phyloP scores from a whole-genome alignment of 345 rosid genomes.

The Rhodamnia rubescens region DNA sequence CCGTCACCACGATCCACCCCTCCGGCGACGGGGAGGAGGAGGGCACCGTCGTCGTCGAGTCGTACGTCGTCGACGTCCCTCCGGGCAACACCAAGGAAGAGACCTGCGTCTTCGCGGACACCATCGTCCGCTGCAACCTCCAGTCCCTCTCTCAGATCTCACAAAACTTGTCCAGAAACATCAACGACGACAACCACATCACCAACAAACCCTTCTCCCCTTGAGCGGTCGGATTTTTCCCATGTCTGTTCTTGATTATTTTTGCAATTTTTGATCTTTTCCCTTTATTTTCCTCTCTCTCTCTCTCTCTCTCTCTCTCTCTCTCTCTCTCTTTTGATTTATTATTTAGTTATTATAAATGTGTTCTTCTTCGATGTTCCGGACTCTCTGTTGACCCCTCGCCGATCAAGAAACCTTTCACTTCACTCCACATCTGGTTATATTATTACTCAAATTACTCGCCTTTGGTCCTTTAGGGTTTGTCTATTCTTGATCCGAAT shows the following conservation, averaged over 20 bases:
- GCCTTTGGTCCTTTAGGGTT: not conserved
- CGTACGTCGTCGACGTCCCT: conserved; percentile 81
- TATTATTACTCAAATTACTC: not conserved
- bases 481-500: not conserved
- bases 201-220: not conserved
- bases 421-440: not conserved
- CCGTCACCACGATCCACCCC: conserved; percentile 43
- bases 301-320: too few relatives aligned
- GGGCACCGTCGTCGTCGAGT: conserved; percentile 73
- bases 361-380: not conserved
- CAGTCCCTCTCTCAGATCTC: conserved; percentile 68
- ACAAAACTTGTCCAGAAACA: conserved; percentile 20
- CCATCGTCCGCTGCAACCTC: conserved; percentile 72
- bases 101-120: conserved; percentile 60
- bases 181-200: not conserved
- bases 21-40: conserved; percentile 22
- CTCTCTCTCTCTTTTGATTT: not conserved
- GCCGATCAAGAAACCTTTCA: not conserved
- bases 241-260: not conserved
- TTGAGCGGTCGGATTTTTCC: not conserved
- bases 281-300: not conserved
- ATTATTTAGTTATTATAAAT: not conserved
- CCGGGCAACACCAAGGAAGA: conserved; percentile 73
- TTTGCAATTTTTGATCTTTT: not conserved
- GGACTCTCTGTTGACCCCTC: conserved; percentile 1